These are phyloP conservation scores for Phytophthora lateralis DNA, from an alignment of 352 stramenopile genomes.

Conservation along the genomic window DNA sequence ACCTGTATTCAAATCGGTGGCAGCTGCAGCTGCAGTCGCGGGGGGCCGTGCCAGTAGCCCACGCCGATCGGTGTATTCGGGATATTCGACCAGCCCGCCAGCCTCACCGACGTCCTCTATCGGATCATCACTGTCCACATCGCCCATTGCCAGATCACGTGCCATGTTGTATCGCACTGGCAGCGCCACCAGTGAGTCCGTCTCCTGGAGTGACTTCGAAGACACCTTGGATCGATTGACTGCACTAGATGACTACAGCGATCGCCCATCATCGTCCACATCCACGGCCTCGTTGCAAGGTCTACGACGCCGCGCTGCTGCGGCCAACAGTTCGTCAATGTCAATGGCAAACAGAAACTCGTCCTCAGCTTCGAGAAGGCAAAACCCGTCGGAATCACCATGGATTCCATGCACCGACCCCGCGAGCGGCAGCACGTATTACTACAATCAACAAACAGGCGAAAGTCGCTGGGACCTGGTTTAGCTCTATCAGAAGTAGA, in stretches of 20 bases:
- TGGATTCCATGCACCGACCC: constrained; percentile 76
- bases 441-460: constrained; percentile 76
- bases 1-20: constrained; percentile 59
- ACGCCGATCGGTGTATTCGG: constrained; percentile 29
- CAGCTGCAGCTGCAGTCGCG: constrained; percentile 13
- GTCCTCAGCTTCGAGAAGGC: constrained; percentile 4
- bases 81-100: constrained; percentile 47
- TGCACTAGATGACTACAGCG: constrained; percentile 34
- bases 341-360: constrained; percentile 14
- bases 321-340: constrained; percentile 18
- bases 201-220: constrained; percentile 37
- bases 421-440: constrained; percentile 56
- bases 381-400: constrained; percentile 11
- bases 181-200: constrained; percentile 42
- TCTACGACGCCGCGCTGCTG: constrained; percentile 20
- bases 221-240: constrained; percentile 29
- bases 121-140: constrained; percentile 50
- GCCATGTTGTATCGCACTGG: constrained; percentile 33
- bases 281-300: constrained; percentile 35
- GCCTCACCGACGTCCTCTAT: constrained; percentile 53
- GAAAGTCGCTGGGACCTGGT: constrained; percentile 69
- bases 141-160: constrained; percentile 31
- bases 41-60: constrained; percentile 17
- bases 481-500: constrained; percentile 25
- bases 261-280: constrained; percentile 32